These are phyloP conservation scores for Paraconiothyrium brasiliense DNA, from an alignment of 2,329 filamentous ascomycete species.

Conservation along the genomic window DNA sequence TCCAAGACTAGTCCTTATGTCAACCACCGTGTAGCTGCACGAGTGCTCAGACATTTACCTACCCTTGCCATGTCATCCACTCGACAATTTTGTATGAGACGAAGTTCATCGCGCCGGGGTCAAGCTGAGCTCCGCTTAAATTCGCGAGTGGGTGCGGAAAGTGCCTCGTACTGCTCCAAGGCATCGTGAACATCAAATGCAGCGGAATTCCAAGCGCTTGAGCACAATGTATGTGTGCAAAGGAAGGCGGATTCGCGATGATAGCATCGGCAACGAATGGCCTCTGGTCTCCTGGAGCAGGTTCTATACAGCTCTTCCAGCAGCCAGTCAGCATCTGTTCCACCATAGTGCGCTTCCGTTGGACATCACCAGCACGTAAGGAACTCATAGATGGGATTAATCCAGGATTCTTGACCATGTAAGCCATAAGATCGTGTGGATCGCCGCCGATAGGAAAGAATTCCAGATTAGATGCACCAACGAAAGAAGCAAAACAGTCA, in stretches of 20 bases:
- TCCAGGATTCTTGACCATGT: constrained; percentile 60
- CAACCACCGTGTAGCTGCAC: neutral
- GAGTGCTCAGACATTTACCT: constrained; percentile 15
- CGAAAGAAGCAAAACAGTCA: constrained; percentile 27
- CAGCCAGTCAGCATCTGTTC: constrained; percentile 38
- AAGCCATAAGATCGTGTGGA: constrained; percentile 56
- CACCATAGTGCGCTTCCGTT: constrained; percentile 42
- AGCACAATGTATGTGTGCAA: constrained; percentile 77
- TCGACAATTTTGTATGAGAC: constrained; percentile 59
- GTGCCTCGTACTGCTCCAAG: constrained; percentile 56
- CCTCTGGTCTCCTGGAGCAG: constrained; percentile 40
- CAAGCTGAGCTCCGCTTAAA: constrained; percentile 45
- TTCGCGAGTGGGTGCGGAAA: constrained; percentile 63
- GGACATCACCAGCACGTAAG: constrained; percentile 38
- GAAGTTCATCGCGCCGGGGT: constrained; percentile 51
- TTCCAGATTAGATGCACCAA: constrained; percentile 45
- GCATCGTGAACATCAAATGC: constrained; percentile 77
- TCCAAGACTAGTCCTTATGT: constrained; percentile 43
- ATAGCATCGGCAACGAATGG: constrained; percentile 84
- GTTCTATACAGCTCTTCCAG: constrained; percentile 44
- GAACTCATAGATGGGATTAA: constrained; percentile 41
- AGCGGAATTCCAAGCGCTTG: constrained; percentile 76
- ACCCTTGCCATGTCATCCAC: constrained; percentile 62
- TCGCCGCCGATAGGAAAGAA: constrained; percentile 43
- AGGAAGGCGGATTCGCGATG: constrained; percentile 80